phyloP scores from a whole-genome alignment of 129 eudicot genomes.

The Pittosporum tobira region DNA sequence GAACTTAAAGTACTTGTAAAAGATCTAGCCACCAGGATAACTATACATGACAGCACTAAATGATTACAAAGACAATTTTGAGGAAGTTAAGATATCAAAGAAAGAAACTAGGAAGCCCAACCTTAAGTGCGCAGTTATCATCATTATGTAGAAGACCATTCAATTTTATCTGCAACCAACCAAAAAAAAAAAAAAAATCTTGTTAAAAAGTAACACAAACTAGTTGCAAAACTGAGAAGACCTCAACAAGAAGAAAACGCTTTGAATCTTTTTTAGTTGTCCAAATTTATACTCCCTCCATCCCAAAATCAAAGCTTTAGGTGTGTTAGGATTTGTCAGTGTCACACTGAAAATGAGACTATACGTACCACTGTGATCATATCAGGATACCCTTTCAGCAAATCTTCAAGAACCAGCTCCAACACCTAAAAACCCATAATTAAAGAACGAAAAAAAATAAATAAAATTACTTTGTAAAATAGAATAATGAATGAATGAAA shows the following conservation, averaged over 20 bases:
- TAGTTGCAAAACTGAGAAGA: background rate
- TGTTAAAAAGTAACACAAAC: background rate
- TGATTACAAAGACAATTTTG: background rate
- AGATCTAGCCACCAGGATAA: background rate
- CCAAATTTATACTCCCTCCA: too few relatives aligned
- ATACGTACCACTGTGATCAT: conserved; percentile 71
- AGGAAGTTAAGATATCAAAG: background rate
- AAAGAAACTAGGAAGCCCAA: conserved; percentile 15
- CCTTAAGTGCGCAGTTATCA: conserved; percentile 91
- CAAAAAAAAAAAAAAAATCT: background rate
- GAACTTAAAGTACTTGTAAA: too few relatives aligned
- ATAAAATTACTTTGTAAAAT: background rate
- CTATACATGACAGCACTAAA: background rate
- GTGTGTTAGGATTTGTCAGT: background rate
- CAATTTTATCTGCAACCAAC: conserved; percentile 62
- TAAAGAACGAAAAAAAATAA: conserved; percentile 3
- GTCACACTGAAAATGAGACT: background rate
- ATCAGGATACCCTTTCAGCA: conserved; percentile 65
- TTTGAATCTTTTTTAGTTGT: too few relatives aligned
- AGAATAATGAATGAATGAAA: background rate
- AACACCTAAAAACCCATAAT: conserved; percentile 41
- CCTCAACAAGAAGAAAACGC: too few relatives aligned
- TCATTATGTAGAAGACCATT: conserved; percentile 92
- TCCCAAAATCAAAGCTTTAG: too few relatives aligned
- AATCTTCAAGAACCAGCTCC: conserved; percentile 83